Evolutionary conservation across 129 eudicot species (phyloP), one percentile per base, ranked within the genome.

Genomic region (Artemisia annua): DNA sequence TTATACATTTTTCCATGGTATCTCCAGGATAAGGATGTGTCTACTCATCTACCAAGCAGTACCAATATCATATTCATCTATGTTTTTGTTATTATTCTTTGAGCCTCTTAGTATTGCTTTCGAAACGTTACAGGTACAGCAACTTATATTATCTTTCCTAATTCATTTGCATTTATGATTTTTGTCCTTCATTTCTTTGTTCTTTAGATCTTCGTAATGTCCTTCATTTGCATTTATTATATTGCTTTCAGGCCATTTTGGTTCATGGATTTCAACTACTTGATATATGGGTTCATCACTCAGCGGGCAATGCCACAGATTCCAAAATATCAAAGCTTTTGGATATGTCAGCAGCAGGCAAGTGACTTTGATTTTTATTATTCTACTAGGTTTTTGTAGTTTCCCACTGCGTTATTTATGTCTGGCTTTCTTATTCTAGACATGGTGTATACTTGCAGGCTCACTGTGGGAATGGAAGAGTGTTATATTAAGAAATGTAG

Each of bases 391-490:
- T 73, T 30, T 61, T 73, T 61, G 56, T 58, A 72, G 28, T 26
- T 44, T 48, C 57, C 16, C 17, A 0, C 7, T 52, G 18, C 16
- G 48, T 22, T 57, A 18, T 57, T 52, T n/a, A 1, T 67, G 13
- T 39, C 15, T 63, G 71, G 70, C 12, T 46, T 62, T 50, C 14
- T 30, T 63, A 48, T 78, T 59, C 65, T 66, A 16, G 13, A 71
- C 48, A 16, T 66, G 22, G 53, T 18, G 66, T 16, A 15, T 66
- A 63, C 64, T 44, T 84, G 72, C 83, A 94, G 98, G 98, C 52
- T 86, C 98, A 46, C 74, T 94, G 79, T 83, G 78, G 79, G 98
- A 93, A 83, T 90, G 92, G 96, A 90, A 90, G 82, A 89, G 97
- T 83, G 71, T 81, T 63, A 76, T 93, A 62, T 83, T 83, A 56